Conservation (phyloP, 2,329 filamentous ascomycete genomes). For the Metarhizium humberi region DNA sequence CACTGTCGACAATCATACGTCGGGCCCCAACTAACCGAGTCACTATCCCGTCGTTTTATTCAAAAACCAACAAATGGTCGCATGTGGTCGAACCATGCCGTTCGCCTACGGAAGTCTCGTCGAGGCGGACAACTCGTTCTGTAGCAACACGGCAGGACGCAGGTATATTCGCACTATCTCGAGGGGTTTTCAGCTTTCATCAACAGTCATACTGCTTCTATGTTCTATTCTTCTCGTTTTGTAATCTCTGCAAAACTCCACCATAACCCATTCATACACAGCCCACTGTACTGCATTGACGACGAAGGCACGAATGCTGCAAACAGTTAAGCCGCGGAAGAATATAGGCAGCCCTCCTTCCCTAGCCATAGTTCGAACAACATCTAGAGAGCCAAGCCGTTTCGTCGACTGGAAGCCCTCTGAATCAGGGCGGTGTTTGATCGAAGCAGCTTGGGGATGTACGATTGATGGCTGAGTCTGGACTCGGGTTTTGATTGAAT, state of each 20-base stretch:
- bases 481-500: slow-evolving; percentile 87
- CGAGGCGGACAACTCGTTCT: too few species aligned
- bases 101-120: too few species aligned
- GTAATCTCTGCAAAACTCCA: slow-evolving; percentile 29
- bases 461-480: slow-evolving; percentile 54
- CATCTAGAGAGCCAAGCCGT: slow-evolving; percentile 46
- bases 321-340: slow-evolving; percentile 68
- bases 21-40: too few species aligned
- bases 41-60: too few species aligned
- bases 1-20: too few species aligned
- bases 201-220: not conserved
- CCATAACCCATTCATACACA: slow-evolving; percentile 83
- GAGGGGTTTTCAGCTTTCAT: too few species aligned
- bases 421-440: not conserved
- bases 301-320: slow-evolving; percentile 77
- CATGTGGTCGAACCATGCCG: too few species aligned
- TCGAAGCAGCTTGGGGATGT: not conserved
- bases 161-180: too few species aligned
- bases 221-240: not conserved
- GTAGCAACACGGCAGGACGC: too few species aligned
- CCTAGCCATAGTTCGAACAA: slow-evolving; percentile 58
- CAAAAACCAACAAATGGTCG: too few species aligned
- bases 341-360: slow-evolving; percentile 54
- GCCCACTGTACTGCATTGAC: slow-evolving; percentile 94
- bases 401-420: not conserved